These are phyloP conservation scores for Podaxis rugospora DNA, from an alignment of 768 basidiomycete species.

Conservation along the genomic window DNA sequence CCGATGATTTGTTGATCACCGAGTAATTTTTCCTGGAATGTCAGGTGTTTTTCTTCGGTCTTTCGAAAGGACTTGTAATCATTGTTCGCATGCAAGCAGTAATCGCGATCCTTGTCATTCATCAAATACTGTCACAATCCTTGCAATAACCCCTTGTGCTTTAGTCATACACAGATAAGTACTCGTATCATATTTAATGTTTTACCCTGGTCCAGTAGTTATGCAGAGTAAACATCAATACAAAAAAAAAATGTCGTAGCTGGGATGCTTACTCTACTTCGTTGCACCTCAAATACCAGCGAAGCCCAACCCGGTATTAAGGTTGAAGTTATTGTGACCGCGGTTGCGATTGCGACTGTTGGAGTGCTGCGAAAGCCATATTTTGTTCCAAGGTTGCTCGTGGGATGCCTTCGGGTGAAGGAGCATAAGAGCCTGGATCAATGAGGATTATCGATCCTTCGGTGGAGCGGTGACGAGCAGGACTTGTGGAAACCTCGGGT, in stretches of 20 bases:
- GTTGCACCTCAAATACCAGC: background rate
- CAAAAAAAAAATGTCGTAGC: constrained; percentile 5
- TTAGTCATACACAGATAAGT: constrained; percentile 14
- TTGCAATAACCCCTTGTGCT: constrained; percentile 13
- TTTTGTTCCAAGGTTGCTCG: constrained; percentile 78
- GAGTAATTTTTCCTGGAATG: constrained; percentile 3
- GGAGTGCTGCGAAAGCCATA: constrained; percentile 74
- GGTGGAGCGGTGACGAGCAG: constrained; percentile 24
- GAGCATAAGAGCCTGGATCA: constrained; percentile 28
- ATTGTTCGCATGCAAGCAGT: constrained; percentile 13
- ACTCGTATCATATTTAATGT: constrained; percentile 14
- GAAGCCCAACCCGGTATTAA: constrained; percentile 8
- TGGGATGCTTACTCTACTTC: constrained; percentile 6
- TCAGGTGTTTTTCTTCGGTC: constrained; percentile 10
- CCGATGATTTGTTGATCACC: constrained; percentile 9
- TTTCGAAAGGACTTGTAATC: constrained; percentile 11
- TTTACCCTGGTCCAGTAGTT: constrained; percentile 12
- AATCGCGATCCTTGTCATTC: constrained; percentile 12
- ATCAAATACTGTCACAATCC: constrained; percentile 13
- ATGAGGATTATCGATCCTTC: constrained; percentile 40
- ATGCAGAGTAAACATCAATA: constrained; percentile 10
- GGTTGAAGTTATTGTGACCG: constrained; percentile 28
- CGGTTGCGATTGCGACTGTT: constrained; percentile 37
- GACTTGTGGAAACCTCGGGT: constrained; percentile 30
- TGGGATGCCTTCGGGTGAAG: constrained; percentile 38